These are phyloP conservation scores for Amanita muscaria DNA, from an alignment of 768 basidiomycete genomes.

Conservation along the genomic window DNA sequence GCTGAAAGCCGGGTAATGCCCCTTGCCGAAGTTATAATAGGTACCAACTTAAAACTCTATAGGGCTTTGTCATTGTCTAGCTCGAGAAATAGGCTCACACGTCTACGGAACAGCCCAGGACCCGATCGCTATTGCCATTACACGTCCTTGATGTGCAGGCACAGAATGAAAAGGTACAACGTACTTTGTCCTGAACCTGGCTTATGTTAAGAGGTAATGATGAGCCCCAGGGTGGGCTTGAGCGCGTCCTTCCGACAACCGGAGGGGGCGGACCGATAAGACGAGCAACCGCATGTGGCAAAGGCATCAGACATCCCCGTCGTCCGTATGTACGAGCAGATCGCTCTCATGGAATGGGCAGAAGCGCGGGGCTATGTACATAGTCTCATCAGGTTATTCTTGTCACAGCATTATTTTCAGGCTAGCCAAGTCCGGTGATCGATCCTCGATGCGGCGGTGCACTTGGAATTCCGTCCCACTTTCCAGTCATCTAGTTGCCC, in stretches of 20 bases:
- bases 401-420: neutral
- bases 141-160: neutral
- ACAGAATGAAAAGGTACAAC: neutral
- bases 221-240: neutral
- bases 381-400: neutral
- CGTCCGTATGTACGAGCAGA: too few species aligned
- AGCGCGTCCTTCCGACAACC: neutral
- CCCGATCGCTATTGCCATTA: neutral
- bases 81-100: slow-evolving; percentile 1
- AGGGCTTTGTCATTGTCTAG: neutral
- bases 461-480: too few species aligned
- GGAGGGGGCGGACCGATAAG: too few species aligned
- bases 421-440: neutral
- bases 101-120: neutral
- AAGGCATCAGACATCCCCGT: too few species aligned
- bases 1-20: slow-evolving; percentile 1
- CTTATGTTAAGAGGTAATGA: too few species aligned
- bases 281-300: too few species aligned
- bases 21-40: slow-evolving; percentile 2
- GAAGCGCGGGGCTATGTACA: neutral
- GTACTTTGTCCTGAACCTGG: too few species aligned
- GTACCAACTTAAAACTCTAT: slow-evolving; percentile 1
- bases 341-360: too few species aligned
- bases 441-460: too few species aligned
- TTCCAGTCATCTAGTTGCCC: too few species aligned